Conservation (phyloP, 78 protist species). For the Fonticula alba region DNA sequence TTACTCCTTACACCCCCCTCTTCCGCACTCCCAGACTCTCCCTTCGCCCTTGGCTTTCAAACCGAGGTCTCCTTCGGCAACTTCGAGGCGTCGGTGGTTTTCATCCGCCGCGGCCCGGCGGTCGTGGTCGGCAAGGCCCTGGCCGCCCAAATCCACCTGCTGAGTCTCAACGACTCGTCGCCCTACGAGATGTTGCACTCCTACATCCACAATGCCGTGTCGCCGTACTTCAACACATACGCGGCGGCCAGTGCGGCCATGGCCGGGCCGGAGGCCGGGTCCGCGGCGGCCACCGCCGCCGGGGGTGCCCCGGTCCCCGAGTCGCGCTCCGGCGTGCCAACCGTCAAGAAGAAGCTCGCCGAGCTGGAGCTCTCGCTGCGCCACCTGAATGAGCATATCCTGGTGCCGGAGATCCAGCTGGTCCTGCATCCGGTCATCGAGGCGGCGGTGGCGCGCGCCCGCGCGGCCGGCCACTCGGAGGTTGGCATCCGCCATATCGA, state of each 20-base stretch:
- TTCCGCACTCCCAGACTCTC: too few relatives aligned
- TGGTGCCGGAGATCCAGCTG: constrained; percentile 38
- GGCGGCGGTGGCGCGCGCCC: not conserved
- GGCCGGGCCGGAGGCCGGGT: not conserved
- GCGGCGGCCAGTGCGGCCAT: constrained; percentile 2
- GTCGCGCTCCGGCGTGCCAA: not conserved
- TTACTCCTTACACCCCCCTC: too few relatives aligned
- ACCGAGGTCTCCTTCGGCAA: too few relatives aligned
- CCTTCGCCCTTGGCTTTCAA: too few relatives aligned
- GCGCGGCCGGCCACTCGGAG: too few relatives aligned
- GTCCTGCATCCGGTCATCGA: constrained; percentile 26
- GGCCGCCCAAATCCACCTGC: not conserved
- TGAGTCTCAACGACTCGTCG: not conserved
- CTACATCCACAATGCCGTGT: constrained; percentile 40
- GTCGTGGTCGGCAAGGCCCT: too few relatives aligned
- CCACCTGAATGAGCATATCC: constrained; percentile 41
- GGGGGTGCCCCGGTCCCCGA: not conserved
- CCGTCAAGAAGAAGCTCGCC: constrained; percentile 44
- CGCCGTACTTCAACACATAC: constrained; percentile 40
- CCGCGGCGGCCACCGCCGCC: not conserved
- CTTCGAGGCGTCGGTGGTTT: too few relatives aligned
- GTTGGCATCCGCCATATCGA: too few relatives aligned
- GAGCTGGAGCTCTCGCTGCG: constrained; percentile 39
- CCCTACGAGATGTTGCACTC: constrained; percentile 52
- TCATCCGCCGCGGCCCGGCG: too few relatives aligned